Conservation (phyloP, 352 stramenopile genomes). For the Globisporangium middletonii region DNA sequence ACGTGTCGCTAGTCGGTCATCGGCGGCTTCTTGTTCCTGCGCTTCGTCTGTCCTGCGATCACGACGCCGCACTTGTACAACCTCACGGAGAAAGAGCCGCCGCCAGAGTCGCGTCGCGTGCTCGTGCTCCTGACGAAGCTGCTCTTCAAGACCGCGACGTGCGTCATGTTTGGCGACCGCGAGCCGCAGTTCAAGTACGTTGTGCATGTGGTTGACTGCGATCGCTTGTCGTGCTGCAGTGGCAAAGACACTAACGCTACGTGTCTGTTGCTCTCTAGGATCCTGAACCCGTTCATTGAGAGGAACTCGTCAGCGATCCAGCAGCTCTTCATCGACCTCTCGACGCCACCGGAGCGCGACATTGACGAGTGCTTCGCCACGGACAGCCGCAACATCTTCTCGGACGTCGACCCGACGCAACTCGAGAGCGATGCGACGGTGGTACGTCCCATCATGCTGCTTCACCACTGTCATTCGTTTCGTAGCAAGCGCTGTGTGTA, state of each 20-base stretch:
- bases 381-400: constrained; percentile 73
- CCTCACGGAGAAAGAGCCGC: constrained; percentile 65
- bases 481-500: neutral
- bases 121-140: constrained; percentile 86
- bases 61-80: constrained; percentile 83
- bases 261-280: constrained; percentile 19
- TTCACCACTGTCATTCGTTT: no score
- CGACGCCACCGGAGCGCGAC: constrained; percentile 47
- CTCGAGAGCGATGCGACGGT: constrained; percentile 50
- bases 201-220: neutral
- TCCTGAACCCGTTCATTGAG: constrained; percentile 86
- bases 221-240: neutral
- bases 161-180: constrained; percentile 78
- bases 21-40: constrained; percentile 83
- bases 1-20: constrained; percentile 55
- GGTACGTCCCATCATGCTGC: constrained; percentile 17
- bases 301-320: constrained; percentile 74
- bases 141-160: constrained; percentile 86
- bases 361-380: constrained; percentile 73
- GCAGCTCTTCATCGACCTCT: constrained; percentile 68
- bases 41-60: constrained; percentile 85
- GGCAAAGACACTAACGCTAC: neutral
- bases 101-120: constrained; percentile 62
- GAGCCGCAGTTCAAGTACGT: constrained; percentile 77
- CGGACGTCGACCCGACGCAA: constrained; percentile 45